Evolutionary conservation across 345 rosid species (phyloP).

Genomic region (Firmiana major): DNA sequence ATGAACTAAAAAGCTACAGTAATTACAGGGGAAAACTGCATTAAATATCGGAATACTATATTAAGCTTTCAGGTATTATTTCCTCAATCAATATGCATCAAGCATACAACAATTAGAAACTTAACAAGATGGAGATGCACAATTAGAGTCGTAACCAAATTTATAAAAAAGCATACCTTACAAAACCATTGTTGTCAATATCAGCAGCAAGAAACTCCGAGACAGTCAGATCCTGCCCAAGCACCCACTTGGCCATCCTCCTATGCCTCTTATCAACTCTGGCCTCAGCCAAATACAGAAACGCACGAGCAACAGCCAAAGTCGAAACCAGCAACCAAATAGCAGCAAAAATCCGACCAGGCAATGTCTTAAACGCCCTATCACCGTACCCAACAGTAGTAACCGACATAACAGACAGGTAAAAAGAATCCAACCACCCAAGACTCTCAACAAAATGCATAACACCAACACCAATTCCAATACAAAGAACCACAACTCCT

Average conservation of each 20-base stretch:
- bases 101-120: neutral
- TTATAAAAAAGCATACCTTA: slow-evolving; percentile 48
- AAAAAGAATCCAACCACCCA: slow-evolving; percentile 81
- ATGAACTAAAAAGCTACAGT: neutral
- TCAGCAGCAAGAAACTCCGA: slow-evolving; percentile 87
- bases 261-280: slow-evolving; percentile 89
- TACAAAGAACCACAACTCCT: slow-evolving; percentile 76
- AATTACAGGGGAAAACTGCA: slow-evolving; percentile 1
- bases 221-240: slow-evolving; percentile 74
- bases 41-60: neutral
- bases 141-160: neutral
- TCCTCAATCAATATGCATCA: neutral
- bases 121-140: neutral
- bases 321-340: slow-evolving; percentile 91
- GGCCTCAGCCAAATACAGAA: slow-evolving; percentile 76
- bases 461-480: slow-evolving; percentile 71
- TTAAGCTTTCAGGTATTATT: neutral
- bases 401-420: slow-evolving; percentile 93
- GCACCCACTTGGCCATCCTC: slow-evolving; percentile 70
- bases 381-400: slow-evolving; percentile 94
- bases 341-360: slow-evolving; percentile 75
- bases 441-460: slow-evolving; percentile 79
- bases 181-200: slow-evolving; percentile 73
- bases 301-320: slow-evolving; percentile 80
- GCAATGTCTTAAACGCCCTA: slow-evolving; percentile 58